phyloP scores from a whole-genome alignment of 345 rosid genomes.

The Mallotus nudiflorus region DNA sequence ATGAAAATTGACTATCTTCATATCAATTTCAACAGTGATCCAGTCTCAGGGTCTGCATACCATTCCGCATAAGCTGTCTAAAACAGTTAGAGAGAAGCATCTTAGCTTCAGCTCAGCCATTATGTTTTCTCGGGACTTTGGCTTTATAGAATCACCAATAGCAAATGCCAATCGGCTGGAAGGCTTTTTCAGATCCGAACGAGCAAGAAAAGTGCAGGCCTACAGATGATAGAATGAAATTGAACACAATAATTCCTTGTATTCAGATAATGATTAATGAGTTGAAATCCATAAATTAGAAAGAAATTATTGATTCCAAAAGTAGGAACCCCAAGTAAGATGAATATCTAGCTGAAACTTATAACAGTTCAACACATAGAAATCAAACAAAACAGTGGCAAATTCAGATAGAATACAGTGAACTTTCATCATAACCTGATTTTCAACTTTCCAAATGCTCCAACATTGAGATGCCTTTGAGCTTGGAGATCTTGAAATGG shows the following conservation, averaged over 20 bases:
- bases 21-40: slow-evolving; percentile 1
- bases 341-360: background rate
- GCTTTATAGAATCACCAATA: slow-evolving; percentile 84
- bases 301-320: background rate
- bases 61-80: slow-evolving; percentile 94
- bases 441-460: slow-evolving; percentile 98
- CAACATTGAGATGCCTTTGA: slow-evolving; percentile 80
- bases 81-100: slow-evolving; percentile 76
- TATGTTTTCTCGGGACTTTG: slow-evolving; percentile 79
- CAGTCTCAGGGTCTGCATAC: slow-evolving; percentile 41
- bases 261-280: slow-evolving; percentile 8
- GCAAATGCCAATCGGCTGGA: slow-evolving; percentile 74
- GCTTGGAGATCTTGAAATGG: slow-evolving; percentile 75
- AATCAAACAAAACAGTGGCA: background rate
- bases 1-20: slow-evolving; percentile 7
- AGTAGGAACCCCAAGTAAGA: background rate
- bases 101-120: slow-evolving; percentile 84
- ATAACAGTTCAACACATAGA: background rate
- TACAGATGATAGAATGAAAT: slow-evolving; percentile 34
- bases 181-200: slow-evolving; percentile 82
- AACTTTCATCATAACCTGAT: slow-evolving; percentile 65
- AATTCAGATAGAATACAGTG: slow-evolving; percentile 7
- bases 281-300: slow-evolving; percentile 1
- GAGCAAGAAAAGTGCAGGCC: slow-evolving; percentile 98
- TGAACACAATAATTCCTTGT: slow-evolving; percentile 6